Conservation (phyloP, 106 monocot species). For the Dendrobium catenatum region DNA sequence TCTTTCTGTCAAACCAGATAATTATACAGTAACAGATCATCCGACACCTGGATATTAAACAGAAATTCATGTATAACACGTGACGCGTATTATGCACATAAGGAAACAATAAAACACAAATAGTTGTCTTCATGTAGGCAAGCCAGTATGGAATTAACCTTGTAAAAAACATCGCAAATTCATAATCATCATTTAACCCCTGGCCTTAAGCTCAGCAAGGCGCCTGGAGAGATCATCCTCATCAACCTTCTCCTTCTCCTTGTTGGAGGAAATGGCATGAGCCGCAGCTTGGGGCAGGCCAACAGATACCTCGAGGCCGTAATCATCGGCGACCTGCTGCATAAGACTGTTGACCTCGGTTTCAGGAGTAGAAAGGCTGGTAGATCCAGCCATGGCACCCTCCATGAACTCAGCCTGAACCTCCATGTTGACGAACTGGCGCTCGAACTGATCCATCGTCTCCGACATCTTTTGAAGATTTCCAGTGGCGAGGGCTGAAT, state of each 20-base stretch:
- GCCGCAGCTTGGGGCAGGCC: slow-evolving; percentile 21
- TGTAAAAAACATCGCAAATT: not conserved
- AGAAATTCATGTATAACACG: not conserved
- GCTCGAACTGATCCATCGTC: slow-evolving; percentile 34
- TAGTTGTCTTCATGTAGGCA: not conserved
- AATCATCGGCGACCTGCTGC: slow-evolving; percentile 33
- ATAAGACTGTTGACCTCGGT: slow-evolving; percentile 24
- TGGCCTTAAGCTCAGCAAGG: slow-evolving; percentile 19
- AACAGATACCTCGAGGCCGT: slow-evolving; percentile 21
- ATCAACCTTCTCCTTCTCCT: slow-evolving; percentile 20
- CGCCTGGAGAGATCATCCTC: slow-evolving; percentile 17
- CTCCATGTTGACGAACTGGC: slow-evolving; percentile 41
- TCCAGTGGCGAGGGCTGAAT: slow-evolving; percentile 17
- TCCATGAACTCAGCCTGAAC: slow-evolving; percentile 37
- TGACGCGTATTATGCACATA: not conserved
- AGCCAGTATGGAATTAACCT: not conserved
- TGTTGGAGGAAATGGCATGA: slow-evolving; percentile 10
- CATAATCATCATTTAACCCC: slow-evolving; percentile 7
- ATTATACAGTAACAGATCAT: not conserved
- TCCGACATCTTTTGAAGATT: slow-evolving; percentile 31
- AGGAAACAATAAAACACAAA: not conserved
- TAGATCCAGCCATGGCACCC: slow-evolving; percentile 22
- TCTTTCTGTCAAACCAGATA: not conserved
- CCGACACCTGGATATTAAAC: not conserved
- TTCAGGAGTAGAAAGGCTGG: slow-evolving; percentile 24